Evolutionary conservation across 176 grass and related monocot genomes (phyloP), one percentile per base, ranked within the genome.

Genomic region (Aegilops umbellulata): DNA sequence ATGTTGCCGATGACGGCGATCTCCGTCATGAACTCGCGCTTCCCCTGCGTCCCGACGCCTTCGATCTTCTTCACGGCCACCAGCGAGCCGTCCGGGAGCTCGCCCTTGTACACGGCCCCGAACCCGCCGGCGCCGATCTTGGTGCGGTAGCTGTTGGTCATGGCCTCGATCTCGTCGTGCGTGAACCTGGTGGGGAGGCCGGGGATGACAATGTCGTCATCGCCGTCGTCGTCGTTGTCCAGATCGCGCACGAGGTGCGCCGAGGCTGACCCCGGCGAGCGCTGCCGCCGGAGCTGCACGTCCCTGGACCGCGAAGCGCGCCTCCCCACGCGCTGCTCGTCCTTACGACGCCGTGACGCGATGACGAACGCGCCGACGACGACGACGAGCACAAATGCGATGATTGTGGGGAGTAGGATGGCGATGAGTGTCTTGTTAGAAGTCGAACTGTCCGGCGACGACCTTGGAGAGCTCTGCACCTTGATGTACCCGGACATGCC

Each of bases 1-100:
- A 97, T 97, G 83, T 90, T 97, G 80, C 94, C 92, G 22, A 97
- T 97, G 60, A 97, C 94, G 17, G 89, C 94, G 82, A 97, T 97
- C 86, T 97, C 94, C 10, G 94, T 94, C 80, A 90, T 94, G 86
- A 97, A 97, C 77, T 97, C 94, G 82, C 90, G 88, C 83, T 90
- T 92, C 7, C 94, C 94, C 88, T 92, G 92, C 83, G 51, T 66
- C 57, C 94, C 91, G 60, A 88, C 85, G 81, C 84, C 80, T 38
- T 97, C 89, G 39, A 97, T 92, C 85, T 84, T 92, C 76, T 97
- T 97, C 41, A 97, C 94, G 10, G 94, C 92, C 44, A 97, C 94
- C 23, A 53, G 35, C 24, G 86, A 88, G 30, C 87, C 69, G 80
- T 92, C 89, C 1, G 55, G 79, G 39, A 97, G 86, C 78, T 85